A percentile compares a stretch with the other conserved stretches of the same genome.
phyloP scores from a whole-genome alignment of 208 protist genomes.

The Entamoeba moshkovskii region DNA sequence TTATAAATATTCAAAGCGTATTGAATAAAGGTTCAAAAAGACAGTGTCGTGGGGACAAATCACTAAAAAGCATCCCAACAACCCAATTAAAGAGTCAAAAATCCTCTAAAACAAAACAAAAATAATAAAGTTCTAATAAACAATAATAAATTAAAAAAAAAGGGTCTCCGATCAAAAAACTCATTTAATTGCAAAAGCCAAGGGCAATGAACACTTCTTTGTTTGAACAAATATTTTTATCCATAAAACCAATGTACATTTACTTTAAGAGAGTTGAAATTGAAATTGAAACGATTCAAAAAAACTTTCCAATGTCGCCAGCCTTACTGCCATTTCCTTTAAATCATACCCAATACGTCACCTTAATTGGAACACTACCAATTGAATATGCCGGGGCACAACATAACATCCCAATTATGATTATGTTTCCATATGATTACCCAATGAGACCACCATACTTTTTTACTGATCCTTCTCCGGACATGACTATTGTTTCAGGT shows the following conservation, averaged over 20 bases:
- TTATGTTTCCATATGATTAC: background rate
- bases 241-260: background rate
- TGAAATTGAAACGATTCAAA: background rate
- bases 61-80: too few relatives aligned
- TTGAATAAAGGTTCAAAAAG: too few relatives aligned
- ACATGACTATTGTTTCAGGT: background rate
- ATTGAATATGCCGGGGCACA: background rate
- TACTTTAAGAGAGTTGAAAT: background rate
- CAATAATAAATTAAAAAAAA: too few relatives aligned
- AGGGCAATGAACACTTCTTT: too few relatives aligned
- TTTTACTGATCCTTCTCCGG: background rate
- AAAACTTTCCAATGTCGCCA: background rate
- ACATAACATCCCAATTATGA: background rate
- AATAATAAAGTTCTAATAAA: too few relatives aligned
- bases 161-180: too few relatives aligned
- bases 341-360: background rate
- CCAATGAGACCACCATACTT: background rate
- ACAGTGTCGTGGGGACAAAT: too few relatives aligned
- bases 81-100: too few relatives aligned
- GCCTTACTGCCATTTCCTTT: background rate
- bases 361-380: background rate
- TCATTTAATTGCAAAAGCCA: too few relatives aligned
- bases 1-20: too few relatives aligned
- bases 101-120: too few relatives aligned
- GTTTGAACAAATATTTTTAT: too few relatives aligned